phyloP scores from a whole-genome alignment of 768 basidiomycete species.

The Boletus pseudopeckii region DNA sequence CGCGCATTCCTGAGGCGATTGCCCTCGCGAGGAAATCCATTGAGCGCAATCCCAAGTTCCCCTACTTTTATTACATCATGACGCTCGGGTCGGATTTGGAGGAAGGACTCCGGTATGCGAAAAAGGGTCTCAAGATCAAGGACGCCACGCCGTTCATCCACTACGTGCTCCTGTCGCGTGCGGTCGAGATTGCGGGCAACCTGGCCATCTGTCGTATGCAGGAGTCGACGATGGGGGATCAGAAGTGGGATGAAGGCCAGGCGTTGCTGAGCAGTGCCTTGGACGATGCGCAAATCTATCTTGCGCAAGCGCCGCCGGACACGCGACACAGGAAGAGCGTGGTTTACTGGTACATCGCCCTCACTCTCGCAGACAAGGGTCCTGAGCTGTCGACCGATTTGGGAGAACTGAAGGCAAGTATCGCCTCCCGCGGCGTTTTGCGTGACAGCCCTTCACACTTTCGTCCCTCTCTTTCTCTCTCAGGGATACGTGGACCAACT shows the following conservation, averaged over 20 bases:
- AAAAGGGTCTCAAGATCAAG: slow-evolving; percentile 62
- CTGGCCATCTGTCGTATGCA: slow-evolving; percentile 51
- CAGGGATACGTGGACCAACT: slow-evolving; percentile 42
- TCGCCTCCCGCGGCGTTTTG: not conserved
- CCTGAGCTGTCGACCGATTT: slow-evolving; percentile 48
- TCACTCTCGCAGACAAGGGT: slow-evolving; percentile 51
- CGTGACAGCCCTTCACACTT: not conserved
- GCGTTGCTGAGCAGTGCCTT: slow-evolving; percentile 58
- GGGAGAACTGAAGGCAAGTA: slow-evolving; percentile 46
- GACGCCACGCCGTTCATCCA: slow-evolving; percentile 52
- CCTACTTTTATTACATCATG: slow-evolving; percentile 64
- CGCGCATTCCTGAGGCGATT: slow-evolving; percentile 47
- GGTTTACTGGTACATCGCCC: slow-evolving; percentile 55
- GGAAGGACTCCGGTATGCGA: slow-evolving; percentile 56
- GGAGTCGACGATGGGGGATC: slow-evolving; percentile 38
- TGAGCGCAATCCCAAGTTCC: slow-evolving; percentile 53
- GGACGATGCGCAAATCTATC: slow-evolving; percentile 57
- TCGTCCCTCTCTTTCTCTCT: slow-evolving; percentile 4
- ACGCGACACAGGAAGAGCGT: slow-evolving; percentile 58
- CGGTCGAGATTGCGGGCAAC: slow-evolving; percentile 57
- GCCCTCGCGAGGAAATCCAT: slow-evolving; percentile 45
- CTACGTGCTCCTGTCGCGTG: slow-evolving; percentile 56
- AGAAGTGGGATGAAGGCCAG: slow-evolving; percentile 56
- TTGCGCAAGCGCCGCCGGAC: slow-evolving; percentile 58
- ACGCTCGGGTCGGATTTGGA: slow-evolving; percentile 46